Evolutionary conservation across 2,329 filamentous ascomycete genomes (phyloP).

Genomic region (Fusarium sp.): DNA sequence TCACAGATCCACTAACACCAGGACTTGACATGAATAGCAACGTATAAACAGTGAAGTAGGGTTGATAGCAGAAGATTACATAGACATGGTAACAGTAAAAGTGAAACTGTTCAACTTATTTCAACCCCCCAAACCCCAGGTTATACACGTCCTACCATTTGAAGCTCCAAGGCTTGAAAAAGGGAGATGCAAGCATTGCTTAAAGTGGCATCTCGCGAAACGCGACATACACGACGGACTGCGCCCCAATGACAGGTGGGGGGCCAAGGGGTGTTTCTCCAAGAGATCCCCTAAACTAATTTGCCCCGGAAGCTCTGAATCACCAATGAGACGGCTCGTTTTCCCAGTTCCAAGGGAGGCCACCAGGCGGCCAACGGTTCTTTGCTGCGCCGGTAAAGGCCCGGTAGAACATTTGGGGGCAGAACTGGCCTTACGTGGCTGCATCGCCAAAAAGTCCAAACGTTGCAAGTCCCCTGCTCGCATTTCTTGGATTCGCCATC

Average conservation of each 20-base stretch:
- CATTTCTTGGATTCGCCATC: constrained; percentile 22
- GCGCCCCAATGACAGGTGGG: constrained; percentile 38
- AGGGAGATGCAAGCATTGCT: neutral
- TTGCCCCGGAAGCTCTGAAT: constrained; percentile 14
- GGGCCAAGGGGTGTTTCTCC: constrained; percentile 22
- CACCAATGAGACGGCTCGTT: constrained; percentile 31
- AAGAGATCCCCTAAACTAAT: constrained; percentile 17
- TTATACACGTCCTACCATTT: neutral
- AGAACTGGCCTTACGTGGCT: constrained; percentile 42
- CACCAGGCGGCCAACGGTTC: constrained; percentile 32
- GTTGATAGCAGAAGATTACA: neutral
- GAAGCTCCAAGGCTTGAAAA: neutral
- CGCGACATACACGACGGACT: constrained; percentile 18
- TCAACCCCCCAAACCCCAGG: neutral
- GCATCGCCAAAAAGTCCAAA: constrained; percentile 41
- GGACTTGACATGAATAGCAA: neutral
- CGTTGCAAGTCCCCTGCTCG: constrained; percentile 14
- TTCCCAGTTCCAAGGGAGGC: constrained; percentile 20
- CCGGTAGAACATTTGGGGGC: constrained; percentile 28
- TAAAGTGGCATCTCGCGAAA: constrained; percentile 17
- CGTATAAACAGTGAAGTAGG: neutral
- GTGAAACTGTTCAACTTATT: neutral
- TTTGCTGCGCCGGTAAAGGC: constrained; percentile 35
- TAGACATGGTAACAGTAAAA: neutral
- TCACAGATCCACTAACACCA: neutral